Conservation (phyloP, 2,329 filamentous ascomycete species). For the Colletotrichum tamarilloi region DNA sequence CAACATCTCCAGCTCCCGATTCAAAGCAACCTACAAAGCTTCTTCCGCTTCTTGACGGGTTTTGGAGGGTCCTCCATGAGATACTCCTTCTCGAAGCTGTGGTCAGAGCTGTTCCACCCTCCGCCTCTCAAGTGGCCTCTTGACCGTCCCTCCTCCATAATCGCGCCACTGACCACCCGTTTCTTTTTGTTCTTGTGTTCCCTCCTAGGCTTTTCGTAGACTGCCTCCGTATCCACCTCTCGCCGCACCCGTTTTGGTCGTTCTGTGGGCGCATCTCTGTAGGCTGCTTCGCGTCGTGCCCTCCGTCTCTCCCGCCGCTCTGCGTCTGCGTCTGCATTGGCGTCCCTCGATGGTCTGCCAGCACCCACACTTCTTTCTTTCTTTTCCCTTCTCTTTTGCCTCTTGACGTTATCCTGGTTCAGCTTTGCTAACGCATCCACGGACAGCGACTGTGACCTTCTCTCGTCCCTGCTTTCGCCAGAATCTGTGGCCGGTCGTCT, state of each 20-base stretch:
- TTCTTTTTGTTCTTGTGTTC: conserved; percentile 60
- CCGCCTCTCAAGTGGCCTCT: conserved; percentile 55
- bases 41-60: conserved; percentile 66
- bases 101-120: conserved; percentile 53
- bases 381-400: conserved; percentile 49
- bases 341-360: conserved; percentile 45
- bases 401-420: conserved; percentile 67
- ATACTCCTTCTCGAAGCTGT: conserved; percentile 63
- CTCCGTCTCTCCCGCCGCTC: conserved; percentile 42
- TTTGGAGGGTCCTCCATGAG: conserved; percentile 54
- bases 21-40: conserved; percentile 65
- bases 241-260: conserved; percentile 34
- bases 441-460: conserved; percentile 49
- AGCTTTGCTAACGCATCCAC: conserved; percentile 73
- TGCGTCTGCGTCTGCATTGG: conserved; percentile 44
- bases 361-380: conserved; percentile 46
- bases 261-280: conserved; percentile 33
- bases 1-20: conserved; percentile 35
- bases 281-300: conserved; percentile 25
- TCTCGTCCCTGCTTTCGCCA: conserved; percentile 45
- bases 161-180: conserved; percentile 76
- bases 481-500: conserved; percentile 46
- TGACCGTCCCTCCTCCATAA: conserved; percentile 72
- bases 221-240: conserved; percentile 41
- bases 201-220: conserved; percentile 47